Evolutionary conservation across 2,329 filamentous ascomycete genomes (phyloP).

Genomic region (Xylariaceae sp.): DNA sequence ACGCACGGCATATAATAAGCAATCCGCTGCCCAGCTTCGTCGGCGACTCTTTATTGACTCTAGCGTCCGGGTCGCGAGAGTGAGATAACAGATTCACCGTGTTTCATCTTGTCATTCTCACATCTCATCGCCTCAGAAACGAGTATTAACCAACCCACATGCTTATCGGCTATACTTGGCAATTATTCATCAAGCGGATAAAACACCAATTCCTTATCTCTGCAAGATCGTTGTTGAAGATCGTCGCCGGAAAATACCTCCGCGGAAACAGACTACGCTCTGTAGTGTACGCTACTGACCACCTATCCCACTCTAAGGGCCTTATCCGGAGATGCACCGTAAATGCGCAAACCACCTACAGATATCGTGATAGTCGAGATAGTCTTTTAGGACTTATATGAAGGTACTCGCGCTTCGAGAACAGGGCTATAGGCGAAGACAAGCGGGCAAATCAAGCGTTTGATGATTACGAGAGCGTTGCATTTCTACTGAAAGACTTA

Average conservation of each 20-base stretch:
- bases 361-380: neutral
- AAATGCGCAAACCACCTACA: constrained; percentile 11
- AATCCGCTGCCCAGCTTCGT: no score
- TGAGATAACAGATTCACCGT: no score
- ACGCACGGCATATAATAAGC: no score
- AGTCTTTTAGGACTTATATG: neutral
- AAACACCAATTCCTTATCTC: neutral
- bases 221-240: neutral
- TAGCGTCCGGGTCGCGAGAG: no score
- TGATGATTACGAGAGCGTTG: no score
- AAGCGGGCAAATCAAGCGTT: neutral
- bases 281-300: constrained; percentile 5
- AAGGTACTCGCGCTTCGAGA: constrained; percentile 2
- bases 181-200: no score
- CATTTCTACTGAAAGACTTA: no score
- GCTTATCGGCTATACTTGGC: neutral
- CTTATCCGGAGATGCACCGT: constrained; percentile 21
- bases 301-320: constrained; percentile 9
- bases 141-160: constrained; percentile 5
- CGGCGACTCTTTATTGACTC: no score
- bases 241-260: constrained; percentile 10
- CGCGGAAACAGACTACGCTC: constrained; percentile 14
- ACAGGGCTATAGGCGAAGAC: neutral
- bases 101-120: no score
- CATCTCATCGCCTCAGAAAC: neutral